Conservation (phyloP, 768 basidiomycete genomes). For the Hygrophorus pudorinus region DNA sequence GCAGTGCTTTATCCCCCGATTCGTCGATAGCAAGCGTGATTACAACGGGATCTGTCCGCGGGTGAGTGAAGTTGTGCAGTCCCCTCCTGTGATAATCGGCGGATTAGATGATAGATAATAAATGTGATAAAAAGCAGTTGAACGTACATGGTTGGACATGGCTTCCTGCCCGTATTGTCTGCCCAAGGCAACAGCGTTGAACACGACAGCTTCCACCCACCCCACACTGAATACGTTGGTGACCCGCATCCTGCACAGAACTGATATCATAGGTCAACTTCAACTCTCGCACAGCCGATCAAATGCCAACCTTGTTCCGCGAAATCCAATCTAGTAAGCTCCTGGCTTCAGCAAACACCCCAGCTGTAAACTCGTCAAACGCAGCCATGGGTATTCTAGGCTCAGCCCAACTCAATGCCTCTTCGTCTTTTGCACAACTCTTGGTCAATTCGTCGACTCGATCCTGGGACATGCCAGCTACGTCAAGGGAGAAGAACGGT, state of each 20-base stretch:
- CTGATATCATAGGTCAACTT: constrained; percentile 24
- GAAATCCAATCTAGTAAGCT: constrained; percentile 91
- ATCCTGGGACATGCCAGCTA: constrained; percentile 38
- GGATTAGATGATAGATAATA: constrained; percentile 2
- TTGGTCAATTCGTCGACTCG: constrained; percentile 33
- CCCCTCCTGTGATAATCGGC: constrained; percentile 45
- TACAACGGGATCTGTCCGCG: constrained; percentile 80
- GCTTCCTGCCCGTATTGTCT: constrained; percentile 48
- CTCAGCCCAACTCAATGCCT: constrained; percentile 50
- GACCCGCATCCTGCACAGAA: constrained; percentile 88
- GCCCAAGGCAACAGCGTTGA: constrained; percentile 66
- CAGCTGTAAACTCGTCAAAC: constrained; percentile 58
- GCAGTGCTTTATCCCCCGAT: constrained; percentile 70
- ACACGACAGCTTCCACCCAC: constrained; percentile 91
- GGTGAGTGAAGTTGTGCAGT: constrained; percentile 78
- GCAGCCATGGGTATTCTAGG: constrained; percentile 45
- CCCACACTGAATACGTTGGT: constrained; percentile 79
- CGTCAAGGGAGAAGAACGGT: constrained; percentile 79
- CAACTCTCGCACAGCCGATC: not conserved
- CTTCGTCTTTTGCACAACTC: constrained; percentile 26
- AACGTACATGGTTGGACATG: constrained; percentile 63
- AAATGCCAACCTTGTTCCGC: constrained; percentile 59
- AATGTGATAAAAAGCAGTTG: constrained; percentile 9
- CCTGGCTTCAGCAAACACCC: constrained; percentile 67
- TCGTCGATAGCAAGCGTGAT: constrained; percentile 85